phyloP scores from a whole-genome alignment of 1,284 basidiomycete genomes.

The Cystobasidiaceae sp. region DNA sequence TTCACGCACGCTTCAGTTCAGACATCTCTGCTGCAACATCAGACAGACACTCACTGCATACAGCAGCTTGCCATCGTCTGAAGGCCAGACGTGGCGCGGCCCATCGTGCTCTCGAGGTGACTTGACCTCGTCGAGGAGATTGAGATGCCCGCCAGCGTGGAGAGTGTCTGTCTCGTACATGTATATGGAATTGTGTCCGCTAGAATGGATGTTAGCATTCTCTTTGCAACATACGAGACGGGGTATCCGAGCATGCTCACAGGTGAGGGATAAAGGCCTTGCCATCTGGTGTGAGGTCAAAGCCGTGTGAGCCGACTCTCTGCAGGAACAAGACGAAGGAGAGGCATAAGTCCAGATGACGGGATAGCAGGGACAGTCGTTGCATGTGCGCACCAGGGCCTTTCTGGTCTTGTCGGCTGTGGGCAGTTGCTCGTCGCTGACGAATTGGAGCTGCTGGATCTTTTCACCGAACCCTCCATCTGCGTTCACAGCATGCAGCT shows the following conservation, averaged over 20 bases:
- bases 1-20: too few species aligned
- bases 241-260: constrained; percentile 32
- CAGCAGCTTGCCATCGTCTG: constrained; percentile 45
- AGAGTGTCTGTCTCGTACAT: constrained; percentile 43
- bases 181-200: constrained; percentile 49
- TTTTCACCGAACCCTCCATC: constrained; percentile 37
- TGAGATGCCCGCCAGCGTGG: constrained; percentile 40
- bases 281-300: constrained; percentile 35
- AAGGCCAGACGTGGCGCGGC: constrained; percentile 48
- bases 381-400: constrained; percentile 35
- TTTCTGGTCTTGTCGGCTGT: constrained; percentile 40
- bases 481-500: constrained; percentile 33
- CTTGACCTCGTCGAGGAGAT: constrained; percentile 43
- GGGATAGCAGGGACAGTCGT: too few species aligned
- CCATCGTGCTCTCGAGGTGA: constrained; percentile 47
- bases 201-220: constrained; percentile 22
- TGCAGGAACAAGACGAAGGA: too few species aligned
- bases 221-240: not conserved
- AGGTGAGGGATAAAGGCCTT: constrained; percentile 45
- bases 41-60: constrained; percentile 41
- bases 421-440: constrained; percentile 34
- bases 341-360: too few species aligned
- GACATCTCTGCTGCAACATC: not conserved
- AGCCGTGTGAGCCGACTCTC: constrained; percentile 40
- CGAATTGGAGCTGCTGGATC: constrained; percentile 40